Conservation (phyloP, 352 stramenopile genomes). For the Pythium aristosporum region DNA sequence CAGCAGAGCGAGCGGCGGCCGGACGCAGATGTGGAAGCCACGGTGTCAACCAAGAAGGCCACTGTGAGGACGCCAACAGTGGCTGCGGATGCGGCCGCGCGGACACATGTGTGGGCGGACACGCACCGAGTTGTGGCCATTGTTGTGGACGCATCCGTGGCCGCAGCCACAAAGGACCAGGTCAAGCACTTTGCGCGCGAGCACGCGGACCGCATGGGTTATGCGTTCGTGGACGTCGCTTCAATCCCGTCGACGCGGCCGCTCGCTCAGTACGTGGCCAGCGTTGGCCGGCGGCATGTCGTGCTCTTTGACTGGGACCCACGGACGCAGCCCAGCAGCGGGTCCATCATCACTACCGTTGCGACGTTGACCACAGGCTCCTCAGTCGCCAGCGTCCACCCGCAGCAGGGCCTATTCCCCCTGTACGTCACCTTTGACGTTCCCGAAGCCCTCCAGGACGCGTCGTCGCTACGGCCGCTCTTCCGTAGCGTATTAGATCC, state of each 20-base stretch:
- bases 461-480: slow-evolving; percentile 15
- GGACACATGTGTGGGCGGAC: not conserved
- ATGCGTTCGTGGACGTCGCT: slow-evolving; percentile 35
- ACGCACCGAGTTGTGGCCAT: slow-evolving; percentile 6
- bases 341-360: not conserved
- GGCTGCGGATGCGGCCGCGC: not conserved
- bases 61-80: not conserved
- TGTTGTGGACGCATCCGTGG: slow-evolving; percentile 16
- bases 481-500: slow-evolving; percentile 39
- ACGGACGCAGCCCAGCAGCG: not conserved
- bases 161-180: not conserved
- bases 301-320: slow-evolving; percentile 23
- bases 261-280: not conserved
- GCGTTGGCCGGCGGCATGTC: slow-evolving; percentile 15
- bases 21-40: not conserved
- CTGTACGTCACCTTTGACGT: slow-evolving; percentile 6
- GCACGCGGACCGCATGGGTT: slow-evolving; percentile 10
- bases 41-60: not conserved
- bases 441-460: not conserved
- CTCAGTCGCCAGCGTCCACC: too few relatives aligned
- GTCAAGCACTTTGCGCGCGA: not conserved
- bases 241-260: not conserved
- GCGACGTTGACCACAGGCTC: slow-evolving; percentile 1
- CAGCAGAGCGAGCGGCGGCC: slow-evolving; percentile 15
- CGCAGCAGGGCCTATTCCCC: not conserved